phyloP scores from a whole-genome alignment of 352 stramenopile species.

The Globisporangium echinulatum region DNA sequence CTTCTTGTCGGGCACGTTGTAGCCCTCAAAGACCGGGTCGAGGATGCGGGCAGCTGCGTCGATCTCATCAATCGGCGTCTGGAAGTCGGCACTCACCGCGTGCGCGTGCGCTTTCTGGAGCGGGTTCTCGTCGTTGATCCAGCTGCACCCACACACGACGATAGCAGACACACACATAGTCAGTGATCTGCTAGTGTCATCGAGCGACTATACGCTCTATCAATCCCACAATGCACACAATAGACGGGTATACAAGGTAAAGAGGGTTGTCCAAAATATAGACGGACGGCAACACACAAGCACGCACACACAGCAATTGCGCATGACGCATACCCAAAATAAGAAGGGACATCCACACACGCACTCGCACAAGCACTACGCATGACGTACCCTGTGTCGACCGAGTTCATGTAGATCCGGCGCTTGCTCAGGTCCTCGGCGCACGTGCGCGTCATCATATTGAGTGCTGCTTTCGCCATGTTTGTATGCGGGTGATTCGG shows the following conservation, averaged over 20 bases:
- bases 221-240: background rate
- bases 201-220: no score
- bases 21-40: constrained; percentile 92
- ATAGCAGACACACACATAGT: no score
- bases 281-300: background rate
- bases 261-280: no score
- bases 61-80: constrained; percentile 97
- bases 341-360: background rate
- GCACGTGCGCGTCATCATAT: constrained; percentile 98
- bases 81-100: constrained; percentile 90
- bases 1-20: constrained; percentile 43
- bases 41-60: constrained; percentile 93
- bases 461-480: constrained; percentile 97
- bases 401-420: constrained; percentile 96
- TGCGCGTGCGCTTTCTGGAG: constrained; percentile 91
- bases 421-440: constrained; percentile 92
- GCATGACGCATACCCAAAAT: no score
- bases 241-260: background rate
- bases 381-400: constrained; percentile 91
- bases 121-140: constrained; percentile 98
- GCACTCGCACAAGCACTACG: background rate
- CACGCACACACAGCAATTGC: background rate
- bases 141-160: constrained; percentile 32
- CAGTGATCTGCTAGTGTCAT: no score
- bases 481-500: constrained; percentile 97